Percentiles rank a stretch among this genome's conserved stretches.
Evolutionary conservation across 176 grass and related monocot genomes (phyloP).

Genomic region (Sorghum bicolor): DNA sequence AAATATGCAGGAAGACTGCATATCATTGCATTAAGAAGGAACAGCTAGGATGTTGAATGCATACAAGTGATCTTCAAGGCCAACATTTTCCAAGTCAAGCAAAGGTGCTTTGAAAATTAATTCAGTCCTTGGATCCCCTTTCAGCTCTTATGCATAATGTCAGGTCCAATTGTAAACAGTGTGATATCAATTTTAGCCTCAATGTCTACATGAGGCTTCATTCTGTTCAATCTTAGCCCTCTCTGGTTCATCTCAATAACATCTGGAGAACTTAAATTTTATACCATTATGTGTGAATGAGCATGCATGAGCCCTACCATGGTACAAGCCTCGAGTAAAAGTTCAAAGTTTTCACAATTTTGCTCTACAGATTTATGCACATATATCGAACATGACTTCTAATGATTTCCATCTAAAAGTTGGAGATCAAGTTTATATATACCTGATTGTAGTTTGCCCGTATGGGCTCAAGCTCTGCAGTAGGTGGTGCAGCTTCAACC

Average conservation of each 20-base stretch:
- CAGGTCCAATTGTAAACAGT: background rate
- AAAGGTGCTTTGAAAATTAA: background rate
- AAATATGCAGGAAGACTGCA: background rate
- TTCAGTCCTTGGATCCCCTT: background rate
- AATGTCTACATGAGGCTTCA: background rate
- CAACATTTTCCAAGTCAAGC: background rate
- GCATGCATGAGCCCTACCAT: background rate
- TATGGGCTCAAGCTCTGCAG: constrained; percentile 95
- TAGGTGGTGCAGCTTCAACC: constrained; percentile 95
- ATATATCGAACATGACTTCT: constrained; percentile 4
- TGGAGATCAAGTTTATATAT: constrained; percentile 11
- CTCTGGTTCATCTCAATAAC: background rate
- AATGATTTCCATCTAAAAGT: background rate
- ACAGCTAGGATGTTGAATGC: background rate
- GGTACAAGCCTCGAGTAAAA: background rate
- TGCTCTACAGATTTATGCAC: background rate
- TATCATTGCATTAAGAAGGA: background rate
- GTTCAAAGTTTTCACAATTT: background rate
- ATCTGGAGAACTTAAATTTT: background rate
- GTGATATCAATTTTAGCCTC: background rate
- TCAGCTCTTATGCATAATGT: background rate
- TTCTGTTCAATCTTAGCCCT: background rate
- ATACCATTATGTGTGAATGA: constrained; percentile 2
- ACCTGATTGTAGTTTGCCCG: constrained; percentile 75
- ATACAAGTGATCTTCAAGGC: background rate